Conservation (phyloP, 208 protist species). For the Strigomonas oncopelti region DNA sequence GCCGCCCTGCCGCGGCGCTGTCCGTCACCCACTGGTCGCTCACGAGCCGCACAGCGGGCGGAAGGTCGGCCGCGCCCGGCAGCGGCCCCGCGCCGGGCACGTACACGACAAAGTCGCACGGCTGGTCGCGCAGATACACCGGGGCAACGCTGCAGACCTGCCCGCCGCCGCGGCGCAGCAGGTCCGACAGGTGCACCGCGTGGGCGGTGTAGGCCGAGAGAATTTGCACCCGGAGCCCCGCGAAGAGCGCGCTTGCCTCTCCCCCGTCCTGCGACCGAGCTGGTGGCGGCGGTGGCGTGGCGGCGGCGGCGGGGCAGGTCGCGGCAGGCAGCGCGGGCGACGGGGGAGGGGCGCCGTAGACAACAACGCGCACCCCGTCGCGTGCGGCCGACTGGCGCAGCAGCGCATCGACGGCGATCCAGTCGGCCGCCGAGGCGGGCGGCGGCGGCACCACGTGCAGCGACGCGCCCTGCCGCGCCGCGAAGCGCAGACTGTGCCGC, state of each 20-base stretch:
- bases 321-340: neutral
- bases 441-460: slow-evolving; percentile 32
- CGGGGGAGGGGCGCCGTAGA: slow-evolving; percentile 18
- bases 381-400: slow-evolving; percentile 4
- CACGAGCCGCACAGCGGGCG: slow-evolving; percentile 2
- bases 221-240: neutral
- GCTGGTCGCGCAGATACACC: neutral
- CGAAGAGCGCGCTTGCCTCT: neutral
- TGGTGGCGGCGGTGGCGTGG: neutral
- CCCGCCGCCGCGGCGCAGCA: neutral
- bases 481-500: slow-evolving; percentile 19
- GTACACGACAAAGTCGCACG: slow-evolving; percentile 7
- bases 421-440: slow-evolving; percentile 13
- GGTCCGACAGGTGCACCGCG: neutral
- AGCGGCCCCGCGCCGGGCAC: neutral
- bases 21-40: slow-evolving; percentile 18
- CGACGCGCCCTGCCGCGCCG: slow-evolving; percentile 20
- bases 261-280: neutral
- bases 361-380: slow-evolving; percentile 10
- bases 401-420: slow-evolving; percentile 14
- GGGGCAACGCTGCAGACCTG: neutral
- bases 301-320: neutral
- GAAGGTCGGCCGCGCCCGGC: neutral
- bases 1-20: slow-evolving; percentile 12
- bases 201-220: neutral